Base-by-base conservation (phyloP, 2,329 filamentous ascomycete genomes). In the Colletotrichum sp. region DNA sequence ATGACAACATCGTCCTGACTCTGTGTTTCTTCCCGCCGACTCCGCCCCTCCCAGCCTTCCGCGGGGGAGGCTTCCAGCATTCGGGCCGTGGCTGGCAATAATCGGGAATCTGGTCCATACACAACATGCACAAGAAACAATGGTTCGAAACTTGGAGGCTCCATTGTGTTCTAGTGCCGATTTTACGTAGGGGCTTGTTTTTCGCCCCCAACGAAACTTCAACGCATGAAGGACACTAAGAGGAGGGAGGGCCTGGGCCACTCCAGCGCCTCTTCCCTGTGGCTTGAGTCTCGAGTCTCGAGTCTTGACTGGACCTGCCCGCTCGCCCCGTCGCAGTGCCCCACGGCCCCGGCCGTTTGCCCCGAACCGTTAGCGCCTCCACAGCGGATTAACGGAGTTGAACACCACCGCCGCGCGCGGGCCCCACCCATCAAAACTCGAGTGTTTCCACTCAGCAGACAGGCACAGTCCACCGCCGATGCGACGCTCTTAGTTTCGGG, bases 401-500 rank as follows among this genome's bases (percentile, higher is more conserved):
- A 21, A 36, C 24, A 6, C 49, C 63, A 67, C 55, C 36, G 60
- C 52, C 71, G 63, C 52, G 52, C 34, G 34, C 64, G 30, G 55
- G 55, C 8, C 55, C 65, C 55, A 72, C 64, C 36, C 52, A 7
- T 49, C n/a, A 36, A 62, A 36, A 49, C n/a, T 26, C 3, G 26
- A 59, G 0, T 18, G 36, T 71, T 60, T 34, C 59, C 36, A 34
- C 34, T 49, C n/a, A 32, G 55, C 49, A 44, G 65, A 55, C 24
- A 57, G 36, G 59, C 44, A 60, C 60, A 30, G 49, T 71, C 68
- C 72, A 74, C 71, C n/a, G n/a, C 52, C 72, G 68, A 30, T 67
- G 68, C 49, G 49, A 75, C 72, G 52, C 39, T 24, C 24, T 66
- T 39, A 30, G 68, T 75, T 75, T 75, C 72, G 52, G 49, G 68